Evolutionary conservation across 2,329 filamentous ascomycete species (phyloP).

Genomic region (Neofusicoccum umdonicola): DNA sequence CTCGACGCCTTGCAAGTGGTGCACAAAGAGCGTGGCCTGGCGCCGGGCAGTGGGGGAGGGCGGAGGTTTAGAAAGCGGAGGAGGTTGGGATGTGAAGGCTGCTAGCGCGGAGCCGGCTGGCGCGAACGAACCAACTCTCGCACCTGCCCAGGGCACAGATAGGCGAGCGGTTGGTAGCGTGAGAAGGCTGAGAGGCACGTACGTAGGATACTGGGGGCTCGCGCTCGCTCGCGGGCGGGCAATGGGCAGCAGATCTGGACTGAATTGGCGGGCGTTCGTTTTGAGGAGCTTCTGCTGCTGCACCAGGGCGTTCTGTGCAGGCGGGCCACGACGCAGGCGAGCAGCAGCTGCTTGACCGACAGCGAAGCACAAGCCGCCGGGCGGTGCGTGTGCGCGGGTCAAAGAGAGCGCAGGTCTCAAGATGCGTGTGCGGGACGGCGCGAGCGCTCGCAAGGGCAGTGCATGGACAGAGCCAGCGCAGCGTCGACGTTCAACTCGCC

Average conservation of each 20-base stretch:
- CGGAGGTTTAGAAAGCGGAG: conserved; percentile 32
- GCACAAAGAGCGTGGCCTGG: conserved; percentile 23
- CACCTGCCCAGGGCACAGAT: conserved; percentile 30
- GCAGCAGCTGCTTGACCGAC: conserved; percentile 9
- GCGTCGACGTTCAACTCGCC: background rate
- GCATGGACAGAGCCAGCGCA: conserved; percentile 13
- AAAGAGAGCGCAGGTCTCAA: conserved; percentile 17
- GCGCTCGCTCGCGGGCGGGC: background rate
- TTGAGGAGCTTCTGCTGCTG: conserved; percentile 15
- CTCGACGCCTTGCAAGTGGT: conserved; percentile 22
- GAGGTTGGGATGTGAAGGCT: conserved; percentile 41
- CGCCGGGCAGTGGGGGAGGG: conserved; percentile 30
- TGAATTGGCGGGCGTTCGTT: conserved; percentile 5
- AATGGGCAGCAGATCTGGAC: conserved; percentile 1
- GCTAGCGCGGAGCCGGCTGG: conserved; percentile 29
- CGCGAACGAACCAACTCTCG: conserved; percentile 29
- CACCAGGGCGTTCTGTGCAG: conserved; percentile 13
- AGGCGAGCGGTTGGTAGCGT: conserved; percentile 33
- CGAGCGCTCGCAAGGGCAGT: conserved; percentile 15
- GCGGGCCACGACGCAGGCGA: conserved; percentile 15
- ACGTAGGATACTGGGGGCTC: background rate
- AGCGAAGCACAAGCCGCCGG: conserved; percentile 10
- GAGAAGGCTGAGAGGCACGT: conserved; percentile 13
- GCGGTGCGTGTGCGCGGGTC: conserved; percentile 7
- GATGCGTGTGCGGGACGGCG: conserved; percentile 18